These are phyloP conservation scores for Daedalea quercina DNA, from an alignment of 768 basidiomycete genomes.

Conservation along the genomic window DNA sequence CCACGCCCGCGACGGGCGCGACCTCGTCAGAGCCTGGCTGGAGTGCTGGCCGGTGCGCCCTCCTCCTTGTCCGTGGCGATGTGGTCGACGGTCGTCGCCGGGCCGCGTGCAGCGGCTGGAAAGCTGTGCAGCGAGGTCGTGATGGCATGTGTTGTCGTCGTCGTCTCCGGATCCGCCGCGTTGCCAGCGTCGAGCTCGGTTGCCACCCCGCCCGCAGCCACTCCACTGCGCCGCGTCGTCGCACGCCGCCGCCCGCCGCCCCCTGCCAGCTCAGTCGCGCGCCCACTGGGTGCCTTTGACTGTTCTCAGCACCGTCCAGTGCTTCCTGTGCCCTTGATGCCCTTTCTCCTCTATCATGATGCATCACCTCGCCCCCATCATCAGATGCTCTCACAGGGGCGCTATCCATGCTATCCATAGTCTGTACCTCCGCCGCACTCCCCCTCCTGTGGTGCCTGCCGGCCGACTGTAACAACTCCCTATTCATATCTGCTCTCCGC, in stretches of 20 bases:
- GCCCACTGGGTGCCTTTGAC: neutral
- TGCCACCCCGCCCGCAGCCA: neutral
- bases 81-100: no score
- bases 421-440: no score
- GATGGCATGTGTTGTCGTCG: no score
- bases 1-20: neutral
- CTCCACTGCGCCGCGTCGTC: neutral
- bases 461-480: neutral
- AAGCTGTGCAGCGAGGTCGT: no score
- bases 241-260: neutral
- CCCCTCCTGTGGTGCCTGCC: no score
- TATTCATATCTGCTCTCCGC: neutral
- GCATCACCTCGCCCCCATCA: neutral
- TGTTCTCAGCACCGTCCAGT: neutral
- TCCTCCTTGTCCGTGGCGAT: no score
- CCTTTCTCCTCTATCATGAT: neutral
- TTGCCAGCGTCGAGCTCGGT: neutral
- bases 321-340: conserved; percentile 2
- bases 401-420: neutral
- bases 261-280: neutral
- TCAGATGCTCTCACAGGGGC: conserved; percentile 3
- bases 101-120: no score
- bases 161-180: no score
- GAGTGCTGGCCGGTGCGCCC: no score
- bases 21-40: no score